These are phyloP conservation scores for Beauveria asiatica DNA, from an alignment of 2,329 filamentous ascomycete species.

Conservation along the genomic window DNA sequence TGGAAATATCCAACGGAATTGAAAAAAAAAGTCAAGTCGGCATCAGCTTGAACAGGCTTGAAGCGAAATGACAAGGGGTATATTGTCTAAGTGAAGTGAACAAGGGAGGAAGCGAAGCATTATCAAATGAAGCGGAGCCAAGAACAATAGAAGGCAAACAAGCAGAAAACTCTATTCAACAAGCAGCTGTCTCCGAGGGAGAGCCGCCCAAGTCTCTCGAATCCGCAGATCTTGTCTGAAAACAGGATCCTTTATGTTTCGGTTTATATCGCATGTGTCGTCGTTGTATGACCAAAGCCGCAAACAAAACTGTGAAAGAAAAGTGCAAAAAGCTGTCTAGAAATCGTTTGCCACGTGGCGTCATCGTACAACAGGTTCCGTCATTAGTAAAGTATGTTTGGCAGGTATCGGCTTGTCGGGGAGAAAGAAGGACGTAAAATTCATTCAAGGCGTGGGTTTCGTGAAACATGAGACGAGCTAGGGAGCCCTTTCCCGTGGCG, in stretches of 20 bases:
- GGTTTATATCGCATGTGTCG: neutral
- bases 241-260: neutral
- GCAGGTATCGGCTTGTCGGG: neutral
- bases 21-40: neutral
- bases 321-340: neutral
- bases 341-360: neutral
- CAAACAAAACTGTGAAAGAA: neutral
- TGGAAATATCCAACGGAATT: constrained; percentile 3
- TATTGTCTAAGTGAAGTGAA: constrained; percentile 25
- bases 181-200: neutral
- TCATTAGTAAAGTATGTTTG: constrained; percentile 5
- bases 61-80: constrained; percentile 27
- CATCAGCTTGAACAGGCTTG: neutral
- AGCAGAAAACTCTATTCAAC: neutral
- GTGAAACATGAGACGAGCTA: neutral
- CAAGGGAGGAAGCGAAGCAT: constrained; percentile 12
- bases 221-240: neutral
- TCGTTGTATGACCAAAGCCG: neutral
- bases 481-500: neutral
- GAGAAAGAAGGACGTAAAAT: neutral
- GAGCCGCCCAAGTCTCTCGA: neutral
- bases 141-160: neutral
- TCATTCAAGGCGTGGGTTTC: neutral
- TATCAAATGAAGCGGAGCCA: neutral
- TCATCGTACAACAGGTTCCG: neutral